These are phyloP conservation scores for Eimeria maxima DNA, from an alignment of 169 alveolate genomes.

Conservation along the genomic window DNA sequence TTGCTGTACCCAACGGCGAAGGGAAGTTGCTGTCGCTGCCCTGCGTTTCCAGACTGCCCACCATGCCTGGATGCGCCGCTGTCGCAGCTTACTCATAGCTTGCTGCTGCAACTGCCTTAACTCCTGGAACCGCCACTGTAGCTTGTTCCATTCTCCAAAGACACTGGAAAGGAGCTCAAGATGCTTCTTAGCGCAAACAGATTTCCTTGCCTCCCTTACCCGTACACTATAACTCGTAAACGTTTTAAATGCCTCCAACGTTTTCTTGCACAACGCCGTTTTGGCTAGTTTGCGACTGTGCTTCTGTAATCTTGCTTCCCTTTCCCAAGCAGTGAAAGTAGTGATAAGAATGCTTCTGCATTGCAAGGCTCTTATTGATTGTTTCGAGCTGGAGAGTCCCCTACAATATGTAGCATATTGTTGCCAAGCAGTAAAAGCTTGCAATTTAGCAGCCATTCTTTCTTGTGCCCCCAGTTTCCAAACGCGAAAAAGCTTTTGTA, in stretches of 20 bases:
- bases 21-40: constrained; percentile 47
- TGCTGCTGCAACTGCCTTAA: background rate
- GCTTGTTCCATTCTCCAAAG: constrained; percentile 16
- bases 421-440: constrained; percentile 10
- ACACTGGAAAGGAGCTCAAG: background rate
- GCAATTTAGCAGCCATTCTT: background rate
- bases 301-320: background rate
- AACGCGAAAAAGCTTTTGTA: background rate
- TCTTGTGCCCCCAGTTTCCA: background rate
- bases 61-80: constrained; percentile 1
- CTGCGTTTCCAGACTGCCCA: constrained; percentile 65
- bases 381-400: background rate
- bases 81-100: background rate
- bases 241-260: background rate
- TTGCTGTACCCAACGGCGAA: constrained; percentile 70
- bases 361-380: background rate
- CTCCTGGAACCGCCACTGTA: constrained; percentile 19
- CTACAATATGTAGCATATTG: background rate
- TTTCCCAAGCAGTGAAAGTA: background rate
- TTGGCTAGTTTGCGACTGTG: background rate
- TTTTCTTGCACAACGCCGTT: background rate
- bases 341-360: background rate
- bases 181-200: background rate
- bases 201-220: background rate
- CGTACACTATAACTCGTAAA: background rate